phyloP scores from a whole-genome alignment of 345 rosid species.

The Nephelium lappaceum region DNA sequence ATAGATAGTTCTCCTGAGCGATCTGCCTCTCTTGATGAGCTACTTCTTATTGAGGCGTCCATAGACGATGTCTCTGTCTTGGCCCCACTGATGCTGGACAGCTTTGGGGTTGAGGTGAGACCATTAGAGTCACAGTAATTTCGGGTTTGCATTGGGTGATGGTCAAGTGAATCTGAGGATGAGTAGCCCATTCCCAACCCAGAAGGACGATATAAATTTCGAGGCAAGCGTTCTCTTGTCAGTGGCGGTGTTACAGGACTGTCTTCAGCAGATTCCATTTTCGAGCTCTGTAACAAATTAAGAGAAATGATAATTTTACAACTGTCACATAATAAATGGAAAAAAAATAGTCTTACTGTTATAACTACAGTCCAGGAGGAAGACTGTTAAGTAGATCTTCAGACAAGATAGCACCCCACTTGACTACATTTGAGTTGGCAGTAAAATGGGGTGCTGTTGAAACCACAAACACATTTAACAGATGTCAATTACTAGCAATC shows the following conservation, averaged over 20 bases:
- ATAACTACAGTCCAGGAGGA: neutral
- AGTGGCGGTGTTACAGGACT: slow-evolving; percentile 88
- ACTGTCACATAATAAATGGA: neutral
- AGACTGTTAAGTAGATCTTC: neutral
- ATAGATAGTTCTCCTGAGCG: slow-evolving; percentile 77
- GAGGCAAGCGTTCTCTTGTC: slow-evolving; percentile 75
- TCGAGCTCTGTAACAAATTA: slow-evolving; percentile 50
- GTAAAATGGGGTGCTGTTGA: slow-evolving; percentile 3
- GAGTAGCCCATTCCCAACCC: slow-evolving; percentile 65
- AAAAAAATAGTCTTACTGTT: neutral
- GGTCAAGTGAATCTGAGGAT: slow-evolving; percentile 82
- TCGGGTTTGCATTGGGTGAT: slow-evolving; percentile 61
- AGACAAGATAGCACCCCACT: neutral
- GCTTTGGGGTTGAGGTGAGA: slow-evolving; percentile 83
- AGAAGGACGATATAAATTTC: slow-evolving; percentile 67
- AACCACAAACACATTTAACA: neutral
- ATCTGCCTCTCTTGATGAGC: slow-evolving; percentile 93
- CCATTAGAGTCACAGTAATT: slow-evolving; percentile 68
- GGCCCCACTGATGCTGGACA: slow-evolving; percentile 86
- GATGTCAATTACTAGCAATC: neutral
- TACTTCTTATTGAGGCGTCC: slow-evolving; percentile 87
- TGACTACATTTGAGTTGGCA: neutral
- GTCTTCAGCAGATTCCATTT: slow-evolving; percentile 74
- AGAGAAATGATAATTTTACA: slow-evolving; percentile 4
- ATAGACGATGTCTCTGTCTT: slow-evolving; percentile 92